Evolutionary conservation across 2,329 filamentous ascomycete genomes (phyloP).

Genomic region (Thielaviopsis euricoi): DNA sequence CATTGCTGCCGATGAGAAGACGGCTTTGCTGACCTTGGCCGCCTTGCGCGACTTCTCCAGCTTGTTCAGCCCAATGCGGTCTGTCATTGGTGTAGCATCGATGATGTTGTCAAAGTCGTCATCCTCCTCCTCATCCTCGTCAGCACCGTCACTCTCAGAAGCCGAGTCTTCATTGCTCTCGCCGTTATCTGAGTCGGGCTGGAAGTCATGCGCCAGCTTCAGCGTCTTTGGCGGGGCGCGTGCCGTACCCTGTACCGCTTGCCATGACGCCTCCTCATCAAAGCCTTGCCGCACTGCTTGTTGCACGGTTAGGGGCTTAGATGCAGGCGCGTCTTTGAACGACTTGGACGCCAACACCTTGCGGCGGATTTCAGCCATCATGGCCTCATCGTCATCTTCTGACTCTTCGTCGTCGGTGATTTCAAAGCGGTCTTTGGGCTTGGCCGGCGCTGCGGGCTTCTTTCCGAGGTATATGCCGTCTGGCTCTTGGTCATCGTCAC

Average conservation of each 20-base stretch:
- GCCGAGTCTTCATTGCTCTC: constrained; percentile 38
- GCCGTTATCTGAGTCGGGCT: constrained; percentile 55
- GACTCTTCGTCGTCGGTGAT: constrained; percentile 71
- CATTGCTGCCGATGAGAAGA: constrained; percentile 32
- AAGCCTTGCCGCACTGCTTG: constrained; percentile 16
- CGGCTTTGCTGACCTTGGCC: constrained; percentile 30
- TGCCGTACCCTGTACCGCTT: constrained; percentile 29
- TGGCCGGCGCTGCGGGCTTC: constrained; percentile 22
- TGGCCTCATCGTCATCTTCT: constrained; percentile 61
- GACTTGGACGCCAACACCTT: constrained; percentile 85
- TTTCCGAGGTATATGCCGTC: constrained; percentile 47
- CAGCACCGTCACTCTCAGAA: background rate
- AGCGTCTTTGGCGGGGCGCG: constrained; percentile 33
- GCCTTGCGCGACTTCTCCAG: constrained; percentile 38
- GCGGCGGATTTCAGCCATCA: constrained; percentile 83
- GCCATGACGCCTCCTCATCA: background rate
- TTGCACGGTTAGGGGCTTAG: constrained; percentile 29
- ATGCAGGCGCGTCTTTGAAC: constrained; percentile 36
- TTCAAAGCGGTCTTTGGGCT: constrained; percentile 50
- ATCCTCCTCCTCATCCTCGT: constrained; percentile 39
- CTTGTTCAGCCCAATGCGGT: constrained; percentile 52
- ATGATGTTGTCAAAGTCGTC: constrained; percentile 90
- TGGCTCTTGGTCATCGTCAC: constrained; percentile 26
- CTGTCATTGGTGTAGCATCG: constrained; percentile 75
- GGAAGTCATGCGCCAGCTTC: constrained; percentile 33